These are phyloP conservation scores for Saururus chinensis DNA, from an alignment of 164 flowering plant genomes.

Conservation along the genomic window DNA sequence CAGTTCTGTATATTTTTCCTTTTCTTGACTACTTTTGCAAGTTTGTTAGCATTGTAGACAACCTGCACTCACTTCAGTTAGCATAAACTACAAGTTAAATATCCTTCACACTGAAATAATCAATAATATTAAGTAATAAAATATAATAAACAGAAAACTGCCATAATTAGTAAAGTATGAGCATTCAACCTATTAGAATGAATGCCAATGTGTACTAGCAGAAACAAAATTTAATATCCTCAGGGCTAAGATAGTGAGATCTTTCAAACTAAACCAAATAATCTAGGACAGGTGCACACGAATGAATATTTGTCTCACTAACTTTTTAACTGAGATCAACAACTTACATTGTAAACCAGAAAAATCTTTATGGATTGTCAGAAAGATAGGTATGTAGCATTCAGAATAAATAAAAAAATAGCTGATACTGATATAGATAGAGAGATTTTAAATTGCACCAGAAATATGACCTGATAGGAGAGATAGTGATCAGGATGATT, in stretches of 20 bases:
- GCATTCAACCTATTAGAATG: too few species aligned
- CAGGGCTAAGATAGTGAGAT: too few species aligned
- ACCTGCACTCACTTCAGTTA: conserved; percentile 33
- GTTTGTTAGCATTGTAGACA: conserved; percentile 67
- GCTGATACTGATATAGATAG: neutral
- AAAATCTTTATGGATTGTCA: neutral
- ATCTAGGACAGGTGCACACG: too few species aligned
- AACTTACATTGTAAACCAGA: too few species aligned
- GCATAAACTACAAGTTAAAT: neutral
- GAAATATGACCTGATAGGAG: conserved; percentile 60
- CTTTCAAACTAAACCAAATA: too few species aligned
- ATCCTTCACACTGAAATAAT: neutral
- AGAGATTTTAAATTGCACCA: neutral
- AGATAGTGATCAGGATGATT: conserved; percentile 88
- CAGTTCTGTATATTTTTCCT: conserved; percentile 64
- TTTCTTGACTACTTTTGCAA: conserved; percentile 43
- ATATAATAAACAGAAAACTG: neutral
- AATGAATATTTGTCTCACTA: too few species aligned
- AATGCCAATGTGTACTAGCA: too few species aligned
- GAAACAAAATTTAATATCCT: too few species aligned
- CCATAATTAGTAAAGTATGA: neutral
- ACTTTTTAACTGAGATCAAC: too few species aligned
- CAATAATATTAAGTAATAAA: neutral
- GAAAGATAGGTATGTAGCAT: neutral
- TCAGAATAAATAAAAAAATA: too few species aligned